phyloP scores from a whole-genome alignment of 2,329 filamentous ascomycete genomes.

The Eurotiales sp. region DNA sequence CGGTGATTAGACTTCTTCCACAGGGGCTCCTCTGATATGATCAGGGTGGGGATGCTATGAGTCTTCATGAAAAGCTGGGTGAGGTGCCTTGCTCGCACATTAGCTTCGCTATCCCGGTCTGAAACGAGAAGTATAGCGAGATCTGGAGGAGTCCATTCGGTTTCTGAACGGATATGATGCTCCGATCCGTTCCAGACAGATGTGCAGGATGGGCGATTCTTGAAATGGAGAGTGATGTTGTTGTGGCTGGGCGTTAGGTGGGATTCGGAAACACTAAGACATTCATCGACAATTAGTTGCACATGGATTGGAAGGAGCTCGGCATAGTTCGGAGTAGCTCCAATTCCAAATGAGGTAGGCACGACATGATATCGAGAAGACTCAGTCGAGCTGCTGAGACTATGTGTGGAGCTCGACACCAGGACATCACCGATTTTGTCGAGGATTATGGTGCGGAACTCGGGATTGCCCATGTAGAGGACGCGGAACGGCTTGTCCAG shows the following conservation, averaged over 20 bases:
- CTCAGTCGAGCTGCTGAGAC: constrained; percentile 33
- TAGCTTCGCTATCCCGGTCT: constrained; percentile 27
- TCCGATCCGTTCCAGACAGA: constrained; percentile 36
- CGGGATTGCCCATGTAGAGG: constrained; percentile 39
- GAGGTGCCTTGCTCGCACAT: constrained; percentile 28
- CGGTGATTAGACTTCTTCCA: constrained; percentile 34
- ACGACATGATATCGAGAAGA: constrained; percentile 47
- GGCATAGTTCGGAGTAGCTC: constrained; percentile 43
- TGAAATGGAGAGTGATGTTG: constrained; percentile 36
- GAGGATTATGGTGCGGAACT: constrained; percentile 39
- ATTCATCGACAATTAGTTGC: constrained; percentile 48
- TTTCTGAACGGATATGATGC: constrained; percentile 36
- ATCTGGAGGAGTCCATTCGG: constrained; percentile 43
- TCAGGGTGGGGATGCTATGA: constrained; percentile 42
- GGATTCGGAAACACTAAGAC: constrained; percentile 29
- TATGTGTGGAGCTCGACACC: constrained; percentile 36
- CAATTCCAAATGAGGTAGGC: constrained; percentile 45
- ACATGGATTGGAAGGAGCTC: constrained; percentile 47
- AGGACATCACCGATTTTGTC: constrained; percentile 48
- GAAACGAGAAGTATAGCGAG: constrained; percentile 45
- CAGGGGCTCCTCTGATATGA: constrained; percentile 42
- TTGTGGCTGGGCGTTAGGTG: constrained; percentile 22
- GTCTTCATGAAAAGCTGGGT: constrained; percentile 40
- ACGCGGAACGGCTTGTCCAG: constrained; percentile 43
- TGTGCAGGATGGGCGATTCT: constrained; percentile 34